Evolutionary conservation across 441 rosid species (phyloP).

Genomic region (Biscutella auriculata): DNA sequence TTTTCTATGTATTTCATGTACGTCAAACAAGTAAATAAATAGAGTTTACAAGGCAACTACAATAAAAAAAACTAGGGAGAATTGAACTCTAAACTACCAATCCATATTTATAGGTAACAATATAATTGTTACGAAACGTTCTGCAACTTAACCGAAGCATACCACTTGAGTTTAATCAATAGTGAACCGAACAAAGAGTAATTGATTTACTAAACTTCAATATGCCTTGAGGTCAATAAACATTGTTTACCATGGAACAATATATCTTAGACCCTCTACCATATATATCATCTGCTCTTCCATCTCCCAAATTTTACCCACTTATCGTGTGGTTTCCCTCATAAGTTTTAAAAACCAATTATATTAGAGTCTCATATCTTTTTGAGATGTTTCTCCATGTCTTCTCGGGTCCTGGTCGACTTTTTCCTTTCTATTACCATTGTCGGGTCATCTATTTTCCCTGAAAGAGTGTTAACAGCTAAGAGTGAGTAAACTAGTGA

Average conservation of each 20-base stretch:
- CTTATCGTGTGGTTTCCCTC: not conserved
- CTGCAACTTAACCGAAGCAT: too few species aligned
- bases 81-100: too few species aligned
- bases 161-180: too few species aligned
- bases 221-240: not conserved
- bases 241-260: not conserved
- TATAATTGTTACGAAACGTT: too few species aligned
- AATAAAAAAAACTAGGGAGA: too few species aligned
- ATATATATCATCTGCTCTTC: not conserved
- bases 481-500: not conserved
- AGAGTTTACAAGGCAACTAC: too few species aligned
- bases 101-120: too few species aligned
- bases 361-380: slow-evolving; percentile 66
- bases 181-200: too few species aligned
- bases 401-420: slow-evolving; percentile 58
- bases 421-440: slow-evolving; percentile 75
- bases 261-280: not conserved
- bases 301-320: not conserved
- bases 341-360: slow-evolving; percentile 52
- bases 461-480: too few species aligned
- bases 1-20: too few species aligned
- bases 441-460: slow-evolving; percentile 56
- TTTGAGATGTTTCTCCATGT: slow-evolving; percentile 85
- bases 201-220: too few species aligned
- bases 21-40: too few species aligned